These are phyloP conservation scores for Taphrina communis DNA, from an alignment of 1,139 yeast species.

Conservation along the genomic window DNA sequence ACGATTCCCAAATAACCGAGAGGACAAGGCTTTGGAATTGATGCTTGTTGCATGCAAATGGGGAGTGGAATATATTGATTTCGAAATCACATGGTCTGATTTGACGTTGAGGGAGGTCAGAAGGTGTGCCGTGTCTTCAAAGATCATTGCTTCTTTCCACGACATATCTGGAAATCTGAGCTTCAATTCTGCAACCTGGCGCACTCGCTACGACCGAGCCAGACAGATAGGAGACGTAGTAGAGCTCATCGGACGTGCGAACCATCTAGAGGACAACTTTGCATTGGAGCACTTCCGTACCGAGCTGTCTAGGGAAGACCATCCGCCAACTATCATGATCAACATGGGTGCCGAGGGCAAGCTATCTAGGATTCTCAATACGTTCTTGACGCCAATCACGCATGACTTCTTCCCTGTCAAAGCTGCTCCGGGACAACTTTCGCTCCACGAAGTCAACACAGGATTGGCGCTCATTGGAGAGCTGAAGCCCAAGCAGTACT, in stretches of 20 bases:
- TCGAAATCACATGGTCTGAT: slow-evolving; percentile 59
- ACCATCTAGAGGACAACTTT: slow-evolving; percentile 68
- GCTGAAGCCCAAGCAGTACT: slow-evolving; percentile 62
- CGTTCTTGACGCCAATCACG: slow-evolving; percentile 80
- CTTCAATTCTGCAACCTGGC: slow-evolving; percentile 80
- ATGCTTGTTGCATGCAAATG: slow-evolving; percentile 69
- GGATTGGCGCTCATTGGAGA: slow-evolving; percentile 68
- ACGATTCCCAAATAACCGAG: slow-evolving; percentile 65
- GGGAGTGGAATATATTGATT: slow-evolving; percentile 60
- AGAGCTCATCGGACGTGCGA: slow-evolving; percentile 83
- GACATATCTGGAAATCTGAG: slow-evolving; percentile 66
- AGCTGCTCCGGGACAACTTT: slow-evolving; percentile 80
- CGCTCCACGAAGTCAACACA: slow-evolving; percentile 62
- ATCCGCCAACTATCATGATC: slow-evolving; percentile 76
- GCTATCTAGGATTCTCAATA: slow-evolving; percentile 77
- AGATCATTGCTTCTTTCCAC: slow-evolving; percentile 81
- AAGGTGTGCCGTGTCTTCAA: slow-evolving; percentile 63
- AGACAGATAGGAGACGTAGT: slow-evolving; percentile 70
- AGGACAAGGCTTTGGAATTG: slow-evolving; percentile 59
- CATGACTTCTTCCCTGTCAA: slow-evolving; percentile 66
- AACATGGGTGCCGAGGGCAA: slow-evolving; percentile 81
- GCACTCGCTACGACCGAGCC: slow-evolving; percentile 71
- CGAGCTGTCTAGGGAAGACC: slow-evolving; percentile 50
- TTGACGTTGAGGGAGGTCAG: slow-evolving; percentile 56
- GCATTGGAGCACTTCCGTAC: slow-evolving; percentile 66